Evolutionary conservation across 495 filamentous ascomycete genomes (phyloP).

Genomic region (Alectoria sarmentosa): DNA sequence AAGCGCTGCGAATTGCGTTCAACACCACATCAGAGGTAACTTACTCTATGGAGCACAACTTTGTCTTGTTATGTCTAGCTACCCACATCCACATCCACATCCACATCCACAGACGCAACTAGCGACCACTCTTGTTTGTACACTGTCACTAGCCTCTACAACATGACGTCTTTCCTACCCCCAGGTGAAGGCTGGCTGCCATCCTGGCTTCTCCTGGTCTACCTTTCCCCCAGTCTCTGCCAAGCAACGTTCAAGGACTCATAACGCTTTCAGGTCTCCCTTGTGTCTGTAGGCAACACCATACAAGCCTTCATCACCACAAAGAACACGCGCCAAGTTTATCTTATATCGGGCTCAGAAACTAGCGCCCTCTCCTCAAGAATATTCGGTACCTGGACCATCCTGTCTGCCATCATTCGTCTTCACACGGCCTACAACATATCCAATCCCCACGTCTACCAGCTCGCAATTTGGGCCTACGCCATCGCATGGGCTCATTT

Average conservation of each 20-base stretch:
- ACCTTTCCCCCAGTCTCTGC: conserved; percentile 19
- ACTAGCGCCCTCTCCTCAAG: conserved; percentile 45
- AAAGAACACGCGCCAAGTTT: conserved; percentile 69
- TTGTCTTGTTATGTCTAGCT: too few relatives aligned
- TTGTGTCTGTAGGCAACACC: conserved; percentile 72
- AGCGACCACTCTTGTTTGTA: background rate
- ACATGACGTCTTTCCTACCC: conserved; percentile 34
- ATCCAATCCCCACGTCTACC: conserved; percentile 58
- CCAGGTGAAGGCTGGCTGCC: conserved; percentile 54
- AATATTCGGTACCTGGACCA: conserved; percentile 88
- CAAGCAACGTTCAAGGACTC: conserved; percentile 13
- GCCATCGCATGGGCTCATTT: conserved; percentile 77
- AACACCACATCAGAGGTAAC: background rate
- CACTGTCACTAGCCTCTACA: background rate
- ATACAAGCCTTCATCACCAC: conserved; percentile 72
- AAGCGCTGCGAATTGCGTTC: too few relatives aligned
- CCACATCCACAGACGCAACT: too few relatives aligned
- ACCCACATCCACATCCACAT: too few relatives aligned
- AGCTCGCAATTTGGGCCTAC: conserved; percentile 74
- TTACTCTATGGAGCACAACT: background rate
- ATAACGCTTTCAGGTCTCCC: conserved; percentile 32
- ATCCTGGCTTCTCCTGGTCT: conserved; percentile 60
- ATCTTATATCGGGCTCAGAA: conserved; percentile 46
- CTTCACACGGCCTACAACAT: conserved; percentile 85
- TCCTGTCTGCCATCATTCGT: conserved; percentile 66